Base-by-base conservation (phyloP, 192 early-diverging fungal species). In the Entomortierella chlamydospora region DNA sequence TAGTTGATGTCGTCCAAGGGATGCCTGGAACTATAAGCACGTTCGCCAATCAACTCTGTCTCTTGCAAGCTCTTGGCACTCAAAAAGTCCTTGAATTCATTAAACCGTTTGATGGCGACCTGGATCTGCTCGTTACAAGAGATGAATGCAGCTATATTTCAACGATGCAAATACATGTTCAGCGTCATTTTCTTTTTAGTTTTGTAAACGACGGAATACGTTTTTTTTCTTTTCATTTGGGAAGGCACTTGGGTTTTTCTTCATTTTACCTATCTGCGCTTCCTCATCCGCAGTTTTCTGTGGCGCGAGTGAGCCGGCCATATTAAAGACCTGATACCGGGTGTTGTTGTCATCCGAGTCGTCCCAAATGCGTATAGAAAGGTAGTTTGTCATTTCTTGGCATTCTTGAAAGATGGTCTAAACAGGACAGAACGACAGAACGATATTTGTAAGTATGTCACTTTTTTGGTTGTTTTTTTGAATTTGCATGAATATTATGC, bases 341-440 rank as follows among this genome's bases (percentile, higher is more conserved):
- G 62, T 15, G 22, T 29, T 13, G 31, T 17, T 56, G 20, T 68
- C 52, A 0, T 55, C 67, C 25, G 73, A 78, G 28, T 70, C 68
- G 17, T 79, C 42, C 76, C 76, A 79, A 30, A 79, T 70, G 12
- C 76, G 76, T 26, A 59, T 63, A 28, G 30, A 54, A 3, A 79
- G 68, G n/a, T 66, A 70, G 15, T 65, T 63, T 10, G 76, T 31
- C 62, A 79, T 79, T 42, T 60, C 76, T 56, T 79, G 76, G 52
- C 76, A 79, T 25, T 79, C 68, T 17, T 34, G 62, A 9, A 49
- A 37, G 2, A 79, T 41, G 0, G 76, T 66, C 76, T 79, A 66
- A 20, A 42, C 2, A 51, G 31, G 13, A 51, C 11, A 8, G 25
- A 41, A 39, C 11, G 26, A 59, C 34, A 34, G 37, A 28, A 25